A percentile compares a stretch with the other conserved stretches of the same genome.
Evolutionary conservation across 768 basidiomycete genomes (phyloP).

Genomic region (Cystobasidium onofrii): DNA sequence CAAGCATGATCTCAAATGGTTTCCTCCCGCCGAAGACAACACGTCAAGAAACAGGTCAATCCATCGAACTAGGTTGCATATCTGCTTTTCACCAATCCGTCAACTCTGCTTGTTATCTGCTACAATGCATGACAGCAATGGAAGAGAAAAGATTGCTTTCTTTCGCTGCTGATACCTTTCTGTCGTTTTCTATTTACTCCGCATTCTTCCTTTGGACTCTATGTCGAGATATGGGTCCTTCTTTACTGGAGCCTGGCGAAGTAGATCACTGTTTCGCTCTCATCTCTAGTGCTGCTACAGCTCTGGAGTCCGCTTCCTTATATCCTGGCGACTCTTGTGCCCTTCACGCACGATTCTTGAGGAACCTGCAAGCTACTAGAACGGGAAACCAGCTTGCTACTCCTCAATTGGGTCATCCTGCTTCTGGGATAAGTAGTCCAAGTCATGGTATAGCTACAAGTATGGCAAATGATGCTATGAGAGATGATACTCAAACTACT

Average conservation of each 20-base stretch:
- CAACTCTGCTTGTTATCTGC: slow-evolving; percentile 23
- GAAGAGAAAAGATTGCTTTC: slow-evolving; percentile 23
- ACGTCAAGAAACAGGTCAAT: background rate
- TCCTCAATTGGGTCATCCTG: background rate
- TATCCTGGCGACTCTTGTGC: slow-evolving; percentile 28
- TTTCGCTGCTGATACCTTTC: slow-evolving; percentile 28
- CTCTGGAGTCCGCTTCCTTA: slow-evolving; percentile 22
- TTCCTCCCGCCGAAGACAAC: slow-evolving; percentile 8
- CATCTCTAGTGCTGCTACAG: background rate
- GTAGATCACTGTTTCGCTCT: slow-evolving; percentile 26
- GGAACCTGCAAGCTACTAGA: slow-evolving; percentile 9
- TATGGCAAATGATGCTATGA: slow-evolving; percentile 1
- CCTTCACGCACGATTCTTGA: slow-evolving; percentile 26
- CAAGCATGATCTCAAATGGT: slow-evolving; percentile 3
- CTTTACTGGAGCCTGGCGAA: slow-evolving; percentile 21
- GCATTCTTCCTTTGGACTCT: slow-evolving; percentile 31
- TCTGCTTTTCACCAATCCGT: slow-evolving; percentile 25
- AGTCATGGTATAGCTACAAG: slow-evolving; percentile 7
- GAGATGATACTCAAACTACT: background rate
- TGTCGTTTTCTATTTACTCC: slow-evolving; percentile 18
- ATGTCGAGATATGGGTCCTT: slow-evolving; percentile 7
- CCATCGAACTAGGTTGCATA: slow-evolving; percentile 18
- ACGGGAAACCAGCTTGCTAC: background rate
- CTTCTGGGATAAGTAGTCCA: background rate
- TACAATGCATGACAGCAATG: slow-evolving; percentile 18